These are phyloP conservation scores for Cotoneaster glaucophyllus DNA, from an alignment of 306 rosid genomes.

Conservation along the genomic window DNA sequence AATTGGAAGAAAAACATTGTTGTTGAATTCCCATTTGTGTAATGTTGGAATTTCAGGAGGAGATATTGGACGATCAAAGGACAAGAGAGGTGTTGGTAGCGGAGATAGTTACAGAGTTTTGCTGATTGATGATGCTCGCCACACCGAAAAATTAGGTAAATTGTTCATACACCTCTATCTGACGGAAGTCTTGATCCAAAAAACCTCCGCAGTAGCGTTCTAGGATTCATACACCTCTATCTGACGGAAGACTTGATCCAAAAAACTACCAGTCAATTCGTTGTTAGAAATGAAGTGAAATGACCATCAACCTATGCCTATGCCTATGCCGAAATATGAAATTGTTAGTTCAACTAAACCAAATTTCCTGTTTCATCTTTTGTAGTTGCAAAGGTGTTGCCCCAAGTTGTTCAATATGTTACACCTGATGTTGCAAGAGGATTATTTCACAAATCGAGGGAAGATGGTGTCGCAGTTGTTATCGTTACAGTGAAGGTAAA, in stretches of 20 bases:
- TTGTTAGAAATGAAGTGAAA: neutral
- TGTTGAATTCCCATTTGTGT: neutral
- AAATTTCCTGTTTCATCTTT: neutral
- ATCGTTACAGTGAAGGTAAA: conserved; percentile 19
- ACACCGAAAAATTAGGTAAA: conserved; percentile 19
- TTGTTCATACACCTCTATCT: neutral
- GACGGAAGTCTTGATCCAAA: no score
- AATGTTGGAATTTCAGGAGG: conserved; percentile 5
- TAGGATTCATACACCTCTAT: neutral
- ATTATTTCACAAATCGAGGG: conserved; percentile 17
- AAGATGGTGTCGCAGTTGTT: conserved; percentile 11
- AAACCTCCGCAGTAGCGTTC: no score
- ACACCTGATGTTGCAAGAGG: conserved; percentile 12
- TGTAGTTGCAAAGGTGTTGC: conserved; percentile 24
- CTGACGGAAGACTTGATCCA: no score
- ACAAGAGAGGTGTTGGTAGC: conserved; percentile 13
- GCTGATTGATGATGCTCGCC: conserved; percentile 22
- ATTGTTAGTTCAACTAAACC: no score
- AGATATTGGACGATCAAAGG: conserved; percentile 17
- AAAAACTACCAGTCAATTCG: no score
- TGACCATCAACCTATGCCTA: neutral
- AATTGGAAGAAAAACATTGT: neutral
- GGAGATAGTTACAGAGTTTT: conserved; percentile 26
- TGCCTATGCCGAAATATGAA: no score
- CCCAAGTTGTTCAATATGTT: conserved; percentile 17